Evolutionary conservation across 1,284 basidiomycete species (phyloP), one percentile per base, ranked within the genome.

Genomic region (Trichosporon inkin): DNA sequence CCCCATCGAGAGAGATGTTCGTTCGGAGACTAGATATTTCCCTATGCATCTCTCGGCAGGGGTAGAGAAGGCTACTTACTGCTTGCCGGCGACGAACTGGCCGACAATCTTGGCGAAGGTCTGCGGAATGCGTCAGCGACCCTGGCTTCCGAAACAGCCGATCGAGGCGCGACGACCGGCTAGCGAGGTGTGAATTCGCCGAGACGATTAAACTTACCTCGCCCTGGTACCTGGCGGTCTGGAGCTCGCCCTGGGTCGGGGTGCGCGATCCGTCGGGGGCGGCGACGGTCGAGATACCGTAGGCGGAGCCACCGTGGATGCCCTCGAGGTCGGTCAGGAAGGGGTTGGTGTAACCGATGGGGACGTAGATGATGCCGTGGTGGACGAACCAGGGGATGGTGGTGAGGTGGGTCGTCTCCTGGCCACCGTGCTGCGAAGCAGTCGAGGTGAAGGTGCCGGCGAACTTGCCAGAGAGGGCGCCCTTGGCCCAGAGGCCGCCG

Each of bases 381-480:
- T 94, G 91, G 19, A 83, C 80, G 65, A 92, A 81, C 52, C 87
- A 89, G 22, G 89, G 89, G 56, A 92, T 65, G 44, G 83, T 75
- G 69, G 82, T 84, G 63, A 86, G 65, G 35, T 82, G 80, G 40
- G 91, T 92, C 22, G 83, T 73, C 73, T 80, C 78, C 59, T 78
- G 78, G 60, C 79, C 79, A 56, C 78, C 77, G 69, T 80, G 79
- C 58, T 72, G 74, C 41, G 70, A 64, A 6, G 69, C 73, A 39
- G 68, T 67, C 37, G 72, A 74, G 60, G 71, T 73, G 68, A 75
- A 72, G 56, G 70, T 65, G 37, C 62, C 40, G 57, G 58, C 91
- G 56, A 81, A 89, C 81, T 96, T 97, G 71, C 89, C 90, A 55
- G 83, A 77, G 54, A 95, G 84, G 0, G 81, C 83, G 56, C 89